Evolutionary conservation across 805 yeast genomes (phyloP).

Genomic region (Zygoascus bituminiphila): DNA sequence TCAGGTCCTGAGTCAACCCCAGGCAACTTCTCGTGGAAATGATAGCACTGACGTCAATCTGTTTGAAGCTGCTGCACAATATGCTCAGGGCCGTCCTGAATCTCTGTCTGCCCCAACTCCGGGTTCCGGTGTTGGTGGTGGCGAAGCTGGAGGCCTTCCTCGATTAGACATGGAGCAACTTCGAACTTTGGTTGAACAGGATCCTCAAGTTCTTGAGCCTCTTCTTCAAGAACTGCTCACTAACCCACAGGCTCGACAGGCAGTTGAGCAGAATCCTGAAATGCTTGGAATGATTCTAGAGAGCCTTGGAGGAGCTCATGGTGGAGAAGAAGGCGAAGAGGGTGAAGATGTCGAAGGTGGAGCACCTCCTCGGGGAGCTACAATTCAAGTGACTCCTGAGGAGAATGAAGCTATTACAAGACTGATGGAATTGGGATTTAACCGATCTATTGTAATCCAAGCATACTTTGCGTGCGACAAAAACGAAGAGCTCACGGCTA

Average conservation of each 20-base stretch:
- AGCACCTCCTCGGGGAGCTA: conserved; percentile 34
- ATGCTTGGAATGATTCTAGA: conserved; percentile 69
- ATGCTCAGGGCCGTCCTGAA: conserved; percentile 28
- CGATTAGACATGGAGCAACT: conserved; percentile 39
- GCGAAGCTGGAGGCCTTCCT: conserved; percentile 29
- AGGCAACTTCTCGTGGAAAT: conserved; percentile 3
- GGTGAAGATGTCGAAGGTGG: conserved; percentile 34
- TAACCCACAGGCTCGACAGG: conserved; percentile 76
- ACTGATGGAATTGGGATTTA: conserved; percentile 89
- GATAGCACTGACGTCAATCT: conserved; percentile 26
- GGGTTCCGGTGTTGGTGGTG: conserved; percentile 21
- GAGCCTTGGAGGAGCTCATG: conserved; percentile 31
- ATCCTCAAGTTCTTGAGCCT: conserved; percentile 84
- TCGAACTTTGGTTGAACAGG: conserved; percentile 62
- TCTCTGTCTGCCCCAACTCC: conserved; percentile 32
- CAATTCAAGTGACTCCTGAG: conserved; percentile 61
- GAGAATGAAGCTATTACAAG: conserved; percentile 87
- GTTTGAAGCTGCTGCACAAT: conserved; percentile 32
- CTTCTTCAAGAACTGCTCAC: conserved; percentile 73
- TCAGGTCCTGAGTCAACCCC: no score
- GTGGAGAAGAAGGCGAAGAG: conserved; percentile 42
- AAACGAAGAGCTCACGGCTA: conserved; percentile 94
- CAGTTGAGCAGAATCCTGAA: conserved; percentile 67
- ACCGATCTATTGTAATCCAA: conserved; percentile 76
- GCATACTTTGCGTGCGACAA: conserved; percentile 97